Evolutionary conservation across 805 yeast genomes (phyloP), one percentile per base, ranked within the genome.

Genomic region (Blastobotrys parvus): DNA sequence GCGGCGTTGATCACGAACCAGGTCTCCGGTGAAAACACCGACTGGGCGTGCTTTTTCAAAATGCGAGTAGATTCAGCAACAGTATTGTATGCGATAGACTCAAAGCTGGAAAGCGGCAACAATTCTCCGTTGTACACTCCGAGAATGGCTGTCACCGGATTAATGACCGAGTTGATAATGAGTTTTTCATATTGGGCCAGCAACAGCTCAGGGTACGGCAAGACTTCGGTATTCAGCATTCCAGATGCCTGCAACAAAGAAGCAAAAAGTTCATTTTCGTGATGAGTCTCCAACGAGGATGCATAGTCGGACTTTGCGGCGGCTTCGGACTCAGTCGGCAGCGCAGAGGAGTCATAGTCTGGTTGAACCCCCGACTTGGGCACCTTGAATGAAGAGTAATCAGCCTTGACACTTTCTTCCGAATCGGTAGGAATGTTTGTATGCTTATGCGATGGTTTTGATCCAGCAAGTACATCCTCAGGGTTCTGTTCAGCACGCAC

Each of bases 81-180:
- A 8, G 80, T 59, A 13, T 61, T 56, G 18, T 48, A 54, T 54
- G 77, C 59, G 4, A 75, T 51, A 1, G 51, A 48, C 8, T 57
- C 43, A 2, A 66, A 55, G 5, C 67, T 56, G 2, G 61, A 56
- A 27, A 73, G 64, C 15, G 62, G 54, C n/a, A 70, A 61, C 16
- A 90, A 63, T 41, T 82, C 85, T 27, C 94, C 94, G 56, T 92
- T 92, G 31, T 70, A 57, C 56, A 92, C 82, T 59, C 85, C 82
- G 20, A 84, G 62, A 18, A 87, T 65, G 0, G 95, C 82, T 0
- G 96, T 83, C 22, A 82, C 65, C 0, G 96, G 83, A 56, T 92
- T 90, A 50, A 90, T 79, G 55, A 92, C 84, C 1, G 85, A 73
- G 57, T 92, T 92, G 17, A 83, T 79, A 36, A 82, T 68, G 45